A percentile compares a stretch with the other conserved stretches of the same genome.
These are phyloP conservation scores for Trametes pubescens DNA, from an alignment of 1,284 basidiomycete species.

Conservation along the genomic window DNA sequence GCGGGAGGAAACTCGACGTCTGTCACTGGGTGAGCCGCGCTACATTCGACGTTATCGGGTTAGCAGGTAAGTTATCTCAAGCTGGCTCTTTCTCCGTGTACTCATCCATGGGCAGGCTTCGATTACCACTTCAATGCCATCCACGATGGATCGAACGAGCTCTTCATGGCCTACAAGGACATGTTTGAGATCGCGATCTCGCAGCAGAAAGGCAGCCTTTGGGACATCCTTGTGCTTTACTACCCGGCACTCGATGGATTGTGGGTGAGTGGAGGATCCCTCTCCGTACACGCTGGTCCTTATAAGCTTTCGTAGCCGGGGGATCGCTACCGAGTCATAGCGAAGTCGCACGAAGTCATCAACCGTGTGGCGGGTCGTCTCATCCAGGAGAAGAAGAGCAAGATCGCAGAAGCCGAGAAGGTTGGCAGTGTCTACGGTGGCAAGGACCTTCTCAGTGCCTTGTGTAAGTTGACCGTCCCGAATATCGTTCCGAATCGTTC, in stretches of 20 bases:
- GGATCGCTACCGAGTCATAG: conserved; percentile 41
- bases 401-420: conserved; percentile 63
- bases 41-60: conserved; percentile 83
- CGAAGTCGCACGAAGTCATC: conserved; percentile 68
- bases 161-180: conserved; percentile 79
- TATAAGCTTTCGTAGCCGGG: conserved; percentile 12
- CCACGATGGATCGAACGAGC: conserved; percentile 75
- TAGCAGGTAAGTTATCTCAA: conserved; percentile 59
- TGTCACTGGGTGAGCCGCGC: conserved; percentile 78
- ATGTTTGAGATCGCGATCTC: conserved; percentile 81
- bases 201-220: conserved; percentile 53
- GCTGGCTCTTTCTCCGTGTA: not conserved
- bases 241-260: conserved; percentile 63
- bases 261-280: conserved; percentile 57
- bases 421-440: conserved; percentile 56
- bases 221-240: conserved; percentile 63
- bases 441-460: conserved; percentile 71
- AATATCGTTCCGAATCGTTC: too few species aligned
- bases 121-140: conserved; percentile 83
- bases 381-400: conserved; percentile 75
- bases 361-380: conserved; percentile 71
- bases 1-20: conserved; percentile 61
- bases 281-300: not conserved
- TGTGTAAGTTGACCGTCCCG: conserved; percentile 54
- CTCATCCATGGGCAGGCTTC: conserved; percentile 58